Percentiles rank a stretch among this genome's conserved stretches.
phyloP scores from a whole-genome alignment of 768 basidiomycete species.

The Tricholoma hemisulphureum region DNA sequence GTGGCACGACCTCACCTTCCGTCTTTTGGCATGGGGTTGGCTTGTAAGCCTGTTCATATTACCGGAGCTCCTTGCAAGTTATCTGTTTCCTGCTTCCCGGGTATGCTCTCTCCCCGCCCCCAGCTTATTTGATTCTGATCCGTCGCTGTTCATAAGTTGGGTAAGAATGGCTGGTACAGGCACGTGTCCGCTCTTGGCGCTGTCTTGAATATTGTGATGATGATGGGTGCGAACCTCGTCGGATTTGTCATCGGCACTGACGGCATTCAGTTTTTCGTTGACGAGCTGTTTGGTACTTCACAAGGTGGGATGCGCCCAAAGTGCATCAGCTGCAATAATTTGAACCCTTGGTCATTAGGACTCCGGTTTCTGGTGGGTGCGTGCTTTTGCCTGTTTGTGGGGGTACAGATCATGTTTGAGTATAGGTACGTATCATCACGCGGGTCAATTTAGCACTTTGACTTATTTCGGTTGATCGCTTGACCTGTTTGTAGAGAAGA shows the following conservation, averaged over 20 bases:
- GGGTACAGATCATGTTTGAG: constrained; percentile 92
- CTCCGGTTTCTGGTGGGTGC: constrained; percentile 61
- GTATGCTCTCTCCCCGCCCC: constrained; percentile 37
- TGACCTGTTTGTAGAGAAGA: constrained; percentile 53
- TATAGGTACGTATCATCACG: constrained; percentile 61
- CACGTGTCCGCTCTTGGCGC: constrained; percentile 82
- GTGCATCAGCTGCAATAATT: neutral
- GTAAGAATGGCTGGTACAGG: constrained; percentile 71
- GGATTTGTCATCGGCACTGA: constrained; percentile 93
- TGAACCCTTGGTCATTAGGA: constrained; percentile 40
- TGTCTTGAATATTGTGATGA: constrained; percentile 78
- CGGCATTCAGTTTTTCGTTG: constrained; percentile 65
- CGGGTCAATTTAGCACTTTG: neutral
- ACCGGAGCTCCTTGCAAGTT: constrained; percentile 72
- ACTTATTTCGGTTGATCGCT: constrained; percentile 4
- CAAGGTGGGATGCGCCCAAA: constrained; percentile 47
- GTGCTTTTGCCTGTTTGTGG: constrained; percentile 70
- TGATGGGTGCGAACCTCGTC: constrained; percentile 91
- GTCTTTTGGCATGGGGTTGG: constrained; percentile 95
- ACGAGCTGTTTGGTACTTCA: constrained; percentile 59
- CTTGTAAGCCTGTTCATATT: constrained; percentile 86
- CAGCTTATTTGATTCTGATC: neutral
- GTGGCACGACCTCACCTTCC: constrained; percentile 93
- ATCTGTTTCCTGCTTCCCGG: constrained; percentile 59
- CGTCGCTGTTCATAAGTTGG: constrained; percentile 50